phyloP scores from a whole-genome alignment of 768 basidiomycete species.

The Russula ochroleuca region DNA sequence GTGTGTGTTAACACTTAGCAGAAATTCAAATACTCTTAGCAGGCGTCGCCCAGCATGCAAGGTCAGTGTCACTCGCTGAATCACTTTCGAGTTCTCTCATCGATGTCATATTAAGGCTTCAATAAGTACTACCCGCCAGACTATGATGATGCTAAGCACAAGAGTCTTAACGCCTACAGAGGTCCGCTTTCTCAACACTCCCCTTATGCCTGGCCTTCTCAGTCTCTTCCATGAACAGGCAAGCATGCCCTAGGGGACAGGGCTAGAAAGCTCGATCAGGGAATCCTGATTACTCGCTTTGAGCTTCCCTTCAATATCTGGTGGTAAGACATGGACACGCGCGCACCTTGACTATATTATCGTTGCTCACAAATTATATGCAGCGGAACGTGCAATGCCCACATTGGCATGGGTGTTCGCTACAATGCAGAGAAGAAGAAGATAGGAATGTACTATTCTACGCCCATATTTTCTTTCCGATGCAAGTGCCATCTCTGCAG shows the following conservation, averaged over 20 bases:
- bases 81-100: constrained; percentile 7
- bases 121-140: constrained; percentile 81
- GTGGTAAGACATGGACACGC: constrained; percentile 56
- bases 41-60: constrained; percentile 37
- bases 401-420: constrained; percentile 99
- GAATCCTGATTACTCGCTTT: constrained; percentile 92
- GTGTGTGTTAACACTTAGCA: neutral
- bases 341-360: neutral
- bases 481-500: constrained; percentile 97
- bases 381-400: constrained; percentile 91
- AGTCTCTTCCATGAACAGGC: constrained; percentile 42
- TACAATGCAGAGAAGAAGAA: constrained; percentile 99
- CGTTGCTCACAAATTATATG: constrained; percentile 7
- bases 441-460: constrained; percentile 90
- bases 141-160: constrained; percentile 65
- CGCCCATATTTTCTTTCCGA: constrained; percentile 90
- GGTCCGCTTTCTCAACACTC: constrained; percentile 38
- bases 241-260: constrained; percentile 93
- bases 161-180: constrained; percentile 68
- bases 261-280: constrained; percentile 93
- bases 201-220: constrained; percentile 1
- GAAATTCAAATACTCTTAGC: neutral
- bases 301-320: constrained; percentile 96
- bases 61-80: constrained; percentile 31
- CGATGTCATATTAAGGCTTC: constrained; percentile 44